Conservation (phyloP, 148 eudicot species). For the Polygonum maritimum region DNA sequence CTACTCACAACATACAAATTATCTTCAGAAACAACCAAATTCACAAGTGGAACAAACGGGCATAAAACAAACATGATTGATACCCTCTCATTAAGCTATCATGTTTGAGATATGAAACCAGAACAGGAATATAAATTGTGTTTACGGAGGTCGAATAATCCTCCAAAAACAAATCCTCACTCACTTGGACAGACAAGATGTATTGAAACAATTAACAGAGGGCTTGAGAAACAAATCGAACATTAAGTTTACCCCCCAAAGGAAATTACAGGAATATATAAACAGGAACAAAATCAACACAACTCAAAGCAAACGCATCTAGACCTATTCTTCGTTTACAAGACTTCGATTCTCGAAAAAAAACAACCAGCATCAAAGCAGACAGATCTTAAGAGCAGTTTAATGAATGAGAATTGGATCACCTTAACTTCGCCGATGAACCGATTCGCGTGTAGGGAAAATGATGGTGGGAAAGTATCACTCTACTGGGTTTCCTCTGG, state of each 20-base stretch:
- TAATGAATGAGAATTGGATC: background rate
- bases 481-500: background rate
- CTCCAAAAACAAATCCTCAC: background rate
- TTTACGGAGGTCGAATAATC: background rate
- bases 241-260: background rate
- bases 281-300: background rate
- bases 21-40: background rate
- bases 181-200: background rate
- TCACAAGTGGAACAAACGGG: background rate
- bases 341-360: background rate
- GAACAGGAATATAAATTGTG: background rate
- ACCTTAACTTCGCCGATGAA: slow-evolving; percentile 5
- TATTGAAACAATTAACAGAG: background rate
- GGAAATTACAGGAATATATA: background rate
- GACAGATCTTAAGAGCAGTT: background rate
- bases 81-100: background rate
- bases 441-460: background rate
- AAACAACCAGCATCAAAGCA: background rate
- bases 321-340: background rate
- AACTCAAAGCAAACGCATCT: background rate
- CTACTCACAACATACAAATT: background rate
- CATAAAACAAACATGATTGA: background rate
- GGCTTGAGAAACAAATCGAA: background rate
- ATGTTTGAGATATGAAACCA: background rate
- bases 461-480: background rate